Evolutionary conservation across 202 grass and related monocot genomes (phyloP), one percentile per base, ranked within the genome.

Genomic region (Zoysia matrella): DNA sequence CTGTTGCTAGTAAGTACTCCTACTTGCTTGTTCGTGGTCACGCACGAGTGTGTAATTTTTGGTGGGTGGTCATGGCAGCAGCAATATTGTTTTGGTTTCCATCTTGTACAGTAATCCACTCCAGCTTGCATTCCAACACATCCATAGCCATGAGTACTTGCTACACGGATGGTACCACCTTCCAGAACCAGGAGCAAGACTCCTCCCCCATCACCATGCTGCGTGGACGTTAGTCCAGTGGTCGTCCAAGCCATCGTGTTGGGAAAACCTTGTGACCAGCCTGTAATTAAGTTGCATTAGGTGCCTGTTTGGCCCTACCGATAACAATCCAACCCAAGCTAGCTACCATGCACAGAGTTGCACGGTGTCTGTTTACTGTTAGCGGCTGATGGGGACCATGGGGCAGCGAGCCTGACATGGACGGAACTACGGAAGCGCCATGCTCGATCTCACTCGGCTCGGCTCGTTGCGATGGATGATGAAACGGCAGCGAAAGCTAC

Each of bases 61-160:
- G 87, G 57, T 89, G 73, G 47, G 78, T 86, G 83, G 83, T 82
- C 82, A 86, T 36, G 30, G 30, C 73, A 16, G 3, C 67, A 69
- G 54, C 13, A 10, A 50, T 30, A 51, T 16, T 0, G n/a, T 13
- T 60, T 85, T 42, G 9, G 65, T 52, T 85, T 65, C 65, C 77
- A 82, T 67, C 52, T 68, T 54, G 56, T 61, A 81, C 82, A 82
- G 72, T 67, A 53, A 71, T 65, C 44, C 8, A 12, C 51, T 3
- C 1, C 13, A 74, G 67, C 78, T 7, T 12, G 41, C 15, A 65
- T 40, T 65, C 22, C 60, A 41, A 69, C 44, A n/a, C 69, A 72
- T 72, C 51, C 40, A 55, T n/a, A 52, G 4, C 63, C 9, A 2
- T 11, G 12, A 6, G 46, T 60, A 76, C 52, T 10, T 46, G 36